Evolutionary conservation across 805 yeast species (phyloP).

Genomic region (Saccharomycopsis fodiens): DNA sequence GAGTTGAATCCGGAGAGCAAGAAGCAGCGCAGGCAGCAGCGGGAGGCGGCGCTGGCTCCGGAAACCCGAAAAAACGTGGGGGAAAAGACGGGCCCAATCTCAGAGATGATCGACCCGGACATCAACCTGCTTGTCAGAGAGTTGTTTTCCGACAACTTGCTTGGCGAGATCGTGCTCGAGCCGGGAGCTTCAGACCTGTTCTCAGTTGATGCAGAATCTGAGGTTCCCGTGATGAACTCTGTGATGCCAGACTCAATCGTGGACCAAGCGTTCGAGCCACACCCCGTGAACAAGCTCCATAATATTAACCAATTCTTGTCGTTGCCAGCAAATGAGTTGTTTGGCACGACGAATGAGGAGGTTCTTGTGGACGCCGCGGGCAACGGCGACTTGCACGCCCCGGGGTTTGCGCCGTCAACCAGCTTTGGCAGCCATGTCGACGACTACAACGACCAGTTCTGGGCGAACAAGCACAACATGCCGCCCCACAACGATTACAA

Average conservation of each 20-base stretch:
- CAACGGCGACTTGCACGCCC: background rate
- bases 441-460: conserved; percentile 10
- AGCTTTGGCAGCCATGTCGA: conserved; percentile 10
- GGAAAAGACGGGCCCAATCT: background rate
- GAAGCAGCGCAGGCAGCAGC: conserved; percentile 3
- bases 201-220: background rate
- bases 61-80: background rate
- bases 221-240: background rate
- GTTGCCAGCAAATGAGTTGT: conserved; percentile 1
- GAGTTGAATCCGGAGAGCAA: conserved; percentile 14
- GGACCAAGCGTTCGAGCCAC: conserved; percentile 1
- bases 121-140: conserved; percentile 11
- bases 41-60: background rate
- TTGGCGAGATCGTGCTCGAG: conserved; percentile 10
- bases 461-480: conserved; percentile 8
- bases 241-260: background rate
- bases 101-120: background rate
- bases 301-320: conserved; percentile 11
- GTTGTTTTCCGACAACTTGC: conserved; percentile 13
- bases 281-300: conserved; percentile 1
- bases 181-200: background rate
- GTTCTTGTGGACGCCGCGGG: background rate
- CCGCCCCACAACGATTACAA: background rate
- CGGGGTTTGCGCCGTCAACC: background rate
- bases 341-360: background rate